Percentiles rank a stretch among this genome's conserved stretches.
These are phyloP conservation scores for Sphaerulina musiva DNA, from an alignment of 2,329 filamentous ascomycete genomes.

Conservation along the genomic window DNA sequence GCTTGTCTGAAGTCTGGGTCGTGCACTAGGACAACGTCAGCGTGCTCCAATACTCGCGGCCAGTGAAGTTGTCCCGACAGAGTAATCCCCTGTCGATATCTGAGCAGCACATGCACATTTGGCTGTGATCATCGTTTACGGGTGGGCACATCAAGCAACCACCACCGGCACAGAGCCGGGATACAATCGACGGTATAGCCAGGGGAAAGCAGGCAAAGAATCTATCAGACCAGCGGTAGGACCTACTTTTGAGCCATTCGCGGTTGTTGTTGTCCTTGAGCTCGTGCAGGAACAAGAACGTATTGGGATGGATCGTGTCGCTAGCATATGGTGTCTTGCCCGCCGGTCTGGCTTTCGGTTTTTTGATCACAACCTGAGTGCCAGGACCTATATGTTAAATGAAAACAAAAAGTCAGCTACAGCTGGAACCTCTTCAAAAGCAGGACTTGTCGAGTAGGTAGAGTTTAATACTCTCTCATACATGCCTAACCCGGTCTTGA, in stretches of 20 bases:
- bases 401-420: neutral
- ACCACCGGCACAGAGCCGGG: too few relatives aligned
- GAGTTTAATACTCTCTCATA: neutral
- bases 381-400: constrained; percentile 40
- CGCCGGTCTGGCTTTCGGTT: constrained; percentile 55
- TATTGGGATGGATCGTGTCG: constrained; percentile 57
- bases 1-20: constrained; percentile 73
- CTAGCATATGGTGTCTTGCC: constrained; percentile 54
- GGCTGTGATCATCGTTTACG: too few relatives aligned
- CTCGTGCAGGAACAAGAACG: constrained; percentile 54
- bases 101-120: too few relatives aligned
- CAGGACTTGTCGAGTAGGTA: neutral
- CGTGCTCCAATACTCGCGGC: neutral
- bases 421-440: neutral
- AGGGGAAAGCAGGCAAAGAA: too few relatives aligned
- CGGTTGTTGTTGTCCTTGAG: constrained; percentile 56
- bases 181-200: too few relatives aligned
- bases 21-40: constrained; percentile 51
- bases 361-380: constrained; percentile 56
- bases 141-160: too few relatives aligned
- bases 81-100: neutral
- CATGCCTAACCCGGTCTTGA: constrained; percentile 45
- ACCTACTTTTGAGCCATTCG: constrained; percentile 57
- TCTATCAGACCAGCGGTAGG: neutral
- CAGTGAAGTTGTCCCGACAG: neutral